These are phyloP conservation scores for Solanum tarapatanum DNA, from an alignment of 257 asterid genomes.

Conservation along the genomic window DNA sequence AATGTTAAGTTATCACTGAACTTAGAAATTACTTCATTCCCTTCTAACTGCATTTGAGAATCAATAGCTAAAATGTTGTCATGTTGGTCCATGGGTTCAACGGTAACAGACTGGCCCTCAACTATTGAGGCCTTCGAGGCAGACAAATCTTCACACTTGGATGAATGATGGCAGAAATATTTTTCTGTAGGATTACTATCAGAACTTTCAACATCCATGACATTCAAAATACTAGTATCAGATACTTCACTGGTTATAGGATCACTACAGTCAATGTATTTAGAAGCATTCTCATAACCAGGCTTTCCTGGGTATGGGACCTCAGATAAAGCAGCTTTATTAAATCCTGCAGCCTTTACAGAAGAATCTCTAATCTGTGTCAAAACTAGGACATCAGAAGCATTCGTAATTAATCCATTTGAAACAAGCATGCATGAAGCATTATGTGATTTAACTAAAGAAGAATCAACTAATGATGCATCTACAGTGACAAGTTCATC, in stretches of 20 bases:
- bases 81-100: conserved; percentile 15
- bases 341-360: background rate
- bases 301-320: conserved; percentile 3
- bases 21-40: conserved; percentile 5
- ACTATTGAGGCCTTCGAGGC: conserved; percentile 16
- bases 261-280: conserved; percentile 1
- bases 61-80: conserved; percentile 14
- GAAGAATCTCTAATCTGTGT: background rate
- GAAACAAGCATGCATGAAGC: conserved; percentile 1
- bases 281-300: conserved; percentile 1
- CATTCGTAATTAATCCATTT: background rate
- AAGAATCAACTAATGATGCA: background rate
- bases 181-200: conserved; percentile 8
- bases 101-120: conserved; percentile 15
- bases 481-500: conserved; percentile 1
- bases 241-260: conserved; percentile 15
- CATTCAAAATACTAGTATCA: conserved; percentile 17
- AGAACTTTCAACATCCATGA: conserved; percentile 14
- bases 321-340: background rate
- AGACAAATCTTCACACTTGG: conserved; percentile 18
- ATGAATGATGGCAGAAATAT: background rate
- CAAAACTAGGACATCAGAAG: background rate
- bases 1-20: conserved; percentile 12
- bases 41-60: background rate
- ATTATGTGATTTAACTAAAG: conserved; percentile 4